Evolutionary conservation across 495 filamentous ascomycete species (phyloP), one percentile per base, ranked within the genome.

Genomic region (Friedmanniomyces simplex): DNA sequence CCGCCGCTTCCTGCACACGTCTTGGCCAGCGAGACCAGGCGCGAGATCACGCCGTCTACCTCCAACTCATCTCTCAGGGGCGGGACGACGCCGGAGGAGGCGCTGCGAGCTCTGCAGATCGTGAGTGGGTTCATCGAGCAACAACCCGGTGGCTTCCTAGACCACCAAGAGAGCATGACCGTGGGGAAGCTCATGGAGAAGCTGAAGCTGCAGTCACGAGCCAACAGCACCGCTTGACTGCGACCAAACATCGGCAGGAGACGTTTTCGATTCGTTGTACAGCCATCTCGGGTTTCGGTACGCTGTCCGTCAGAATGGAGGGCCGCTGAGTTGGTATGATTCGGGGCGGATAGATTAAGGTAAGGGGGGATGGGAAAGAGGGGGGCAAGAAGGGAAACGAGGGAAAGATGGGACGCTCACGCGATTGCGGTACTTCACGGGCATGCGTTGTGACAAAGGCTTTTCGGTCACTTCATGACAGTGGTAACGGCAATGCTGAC

Each of bases 181-280:
- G 85, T 98, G 50, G 79, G 87, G 8, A 91, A 88, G 62, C 71
- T 96, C 62, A 91, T 91, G 68, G 86, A 95, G 69, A 89, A 90
- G 67, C 77, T 96, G n/a, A 83, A 85, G 60, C 69, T 93, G 24
- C 81, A 84, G 30, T 60, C 73, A 77, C 34, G 58, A 21, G 45
- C 53, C 24, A 55, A 22, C 41, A 55, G 41, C 20, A 43, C 34
- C 16, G 21, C 37, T 14, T 42, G 39, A 43, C 28, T 32, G 39
- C n/a, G 39, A 5, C 39, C 14, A 2, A 16, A 2, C 39, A 13
- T 5, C 39, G 2, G 39, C 3, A 43, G 39, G 39, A 2, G 4
- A 6, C 13, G 28, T 32, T 32, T 32, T 32, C 28, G 5, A 43
- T 49, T 24, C 46, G 22, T 49, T 49, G 46, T 26, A 21, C 46